A percentile compares a stretch with the other conserved stretches of the same genome.
Evolutionary conservation across 2,329 filamentous ascomycete species (phyloP).

Genomic region (Penicillium janthinellum): DNA sequence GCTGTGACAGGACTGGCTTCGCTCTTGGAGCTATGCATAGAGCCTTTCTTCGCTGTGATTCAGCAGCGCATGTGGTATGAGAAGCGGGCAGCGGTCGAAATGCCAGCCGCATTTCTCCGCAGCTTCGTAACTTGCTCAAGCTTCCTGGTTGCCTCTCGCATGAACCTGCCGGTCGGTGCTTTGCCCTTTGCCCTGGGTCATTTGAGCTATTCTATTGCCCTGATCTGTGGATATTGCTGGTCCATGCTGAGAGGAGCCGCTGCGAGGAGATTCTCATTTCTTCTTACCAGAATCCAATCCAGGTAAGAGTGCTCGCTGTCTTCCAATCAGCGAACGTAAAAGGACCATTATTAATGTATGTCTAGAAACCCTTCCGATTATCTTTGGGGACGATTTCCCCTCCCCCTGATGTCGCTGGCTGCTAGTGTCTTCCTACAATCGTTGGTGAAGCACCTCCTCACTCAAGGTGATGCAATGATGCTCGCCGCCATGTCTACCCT

Average conservation of each 20-base stretch:
- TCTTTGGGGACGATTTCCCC: conserved; percentile 65
- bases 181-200: conserved; percentile 90
- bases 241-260: conserved; percentile 61
- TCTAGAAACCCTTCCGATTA: conserved; percentile 47
- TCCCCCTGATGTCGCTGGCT: conserved; percentile 70
- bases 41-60: conserved; percentile 86
- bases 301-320: conserved; percentile 38
- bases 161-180: conserved; percentile 65
- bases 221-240: conserved; percentile 71
- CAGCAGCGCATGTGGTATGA: conserved; percentile 80
- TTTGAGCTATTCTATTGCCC: conserved; percentile 68
- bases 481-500: conserved; percentile 76
- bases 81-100: conserved; percentile 79
- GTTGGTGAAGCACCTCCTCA: conserved; percentile 87
- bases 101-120: conserved; percentile 74
- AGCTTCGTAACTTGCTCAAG: conserved; percentile 73
- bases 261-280: conserved; percentile 67
- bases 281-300: conserved; percentile 50
- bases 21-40: conserved; percentile 75
- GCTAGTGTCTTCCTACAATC: conserved; percentile 86
- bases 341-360: conserved; percentile 14
- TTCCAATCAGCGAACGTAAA: background rate
- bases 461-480: conserved; percentile 89
- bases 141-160: conserved; percentile 64
- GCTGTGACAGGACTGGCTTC: conserved; percentile 59